Evolutionary conservation across 2,329 filamentous ascomycete genomes (phyloP).

Genomic region (Fusarium penzigii): DNA sequence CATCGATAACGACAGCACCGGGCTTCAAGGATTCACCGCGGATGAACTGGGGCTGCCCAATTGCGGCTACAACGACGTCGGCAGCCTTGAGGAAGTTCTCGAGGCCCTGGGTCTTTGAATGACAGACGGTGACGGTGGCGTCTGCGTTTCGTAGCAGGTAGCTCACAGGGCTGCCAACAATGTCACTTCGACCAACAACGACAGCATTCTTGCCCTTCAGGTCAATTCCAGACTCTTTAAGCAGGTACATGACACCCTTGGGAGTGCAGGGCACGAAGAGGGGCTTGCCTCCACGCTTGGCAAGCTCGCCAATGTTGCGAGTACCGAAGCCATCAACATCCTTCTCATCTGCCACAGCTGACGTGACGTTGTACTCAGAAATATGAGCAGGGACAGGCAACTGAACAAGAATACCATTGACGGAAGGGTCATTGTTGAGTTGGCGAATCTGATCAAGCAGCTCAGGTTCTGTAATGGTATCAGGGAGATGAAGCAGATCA

Average conservation of each 20-base stretch:
- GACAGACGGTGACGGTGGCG: conserved; percentile 94
- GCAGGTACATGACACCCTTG: conserved; percentile 92
- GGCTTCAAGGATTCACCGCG: conserved; percentile 96
- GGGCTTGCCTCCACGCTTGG: conserved; percentile 88
- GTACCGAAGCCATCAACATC: conserved; percentile 98
- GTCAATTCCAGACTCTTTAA: conserved; percentile 81
- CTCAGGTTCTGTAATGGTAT: conserved; percentile 79
- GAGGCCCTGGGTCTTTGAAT: conserved; percentile 80
- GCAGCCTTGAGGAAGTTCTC: conserved; percentile 75
- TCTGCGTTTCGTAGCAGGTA: conserved; percentile 94
- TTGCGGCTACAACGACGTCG: conserved; percentile 89
- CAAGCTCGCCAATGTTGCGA: conserved; percentile 92
- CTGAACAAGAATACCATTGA: conserved; percentile 94
- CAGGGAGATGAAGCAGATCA: conserved; percentile 80
- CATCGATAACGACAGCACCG: conserved; percentile 94
- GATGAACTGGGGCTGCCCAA: conserved; percentile 83
- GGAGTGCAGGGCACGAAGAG: conserved; percentile 94
- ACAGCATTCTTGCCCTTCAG: conserved; percentile 90
- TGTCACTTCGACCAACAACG: conserved; percentile 92
- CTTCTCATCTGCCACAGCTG: conserved; percentile 88
- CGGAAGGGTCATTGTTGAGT: conserved; percentile 81
- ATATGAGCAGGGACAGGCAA: conserved; percentile 87
- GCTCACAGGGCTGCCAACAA: conserved; percentile 95
- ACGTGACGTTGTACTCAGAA: conserved; percentile 87
- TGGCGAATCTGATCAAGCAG: conserved; percentile 78